These are phyloP conservation scores for Macrolepiota dolichaula DNA, from an alignment of 768 basidiomycete genomes.

Conservation along the genomic window DNA sequence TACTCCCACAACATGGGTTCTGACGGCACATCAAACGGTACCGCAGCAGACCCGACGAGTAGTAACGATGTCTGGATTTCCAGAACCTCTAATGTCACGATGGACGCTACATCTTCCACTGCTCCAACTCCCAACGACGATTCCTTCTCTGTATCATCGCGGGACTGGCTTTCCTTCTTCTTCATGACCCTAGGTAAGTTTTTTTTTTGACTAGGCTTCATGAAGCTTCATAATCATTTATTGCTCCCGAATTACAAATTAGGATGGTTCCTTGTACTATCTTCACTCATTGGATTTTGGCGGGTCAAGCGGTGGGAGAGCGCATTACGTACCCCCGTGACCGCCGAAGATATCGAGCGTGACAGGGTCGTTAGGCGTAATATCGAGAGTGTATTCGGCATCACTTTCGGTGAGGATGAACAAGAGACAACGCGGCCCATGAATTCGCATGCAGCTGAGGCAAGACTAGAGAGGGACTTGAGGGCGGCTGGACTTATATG, in stretches of 20 bases:
- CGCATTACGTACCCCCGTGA: conserved; percentile 51
- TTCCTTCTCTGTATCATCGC: conserved; percentile 44
- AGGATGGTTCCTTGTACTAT: conserved; percentile 92
- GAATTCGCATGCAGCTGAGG: conserved; percentile 26
- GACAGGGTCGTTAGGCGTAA: conserved; percentile 50
- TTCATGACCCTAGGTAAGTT: conserved; percentile 81
- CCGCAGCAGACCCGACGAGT: background rate
- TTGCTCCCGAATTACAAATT: too few relatives aligned
- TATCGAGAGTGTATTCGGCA: conserved; percentile 50
- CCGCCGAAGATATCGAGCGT: conserved; percentile 45
- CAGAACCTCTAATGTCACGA: background rate
- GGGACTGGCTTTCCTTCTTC: conserved; percentile 88
- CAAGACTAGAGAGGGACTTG: conserved; percentile 45
- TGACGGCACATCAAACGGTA: conserved; percentile 22
- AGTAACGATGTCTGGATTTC: background rate
- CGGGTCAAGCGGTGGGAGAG: conserved; percentile 83
- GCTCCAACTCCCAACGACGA: conserved; percentile 21
- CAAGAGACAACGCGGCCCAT: conserved; percentile 9
- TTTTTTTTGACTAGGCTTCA: background rate
- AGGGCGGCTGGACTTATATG: conserved; percentile 54
- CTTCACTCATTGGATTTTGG: conserved; percentile 79
- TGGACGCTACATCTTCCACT: conserved; percentile 16
- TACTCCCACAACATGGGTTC: conserved; percentile 47
- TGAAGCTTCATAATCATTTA: conserved; percentile 2
- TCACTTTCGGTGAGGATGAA: conserved; percentile 34